Conservation (phyloP, 2,329 filamentous ascomycete genomes). For the Ceratocystiopsis brevicomis region DNA sequence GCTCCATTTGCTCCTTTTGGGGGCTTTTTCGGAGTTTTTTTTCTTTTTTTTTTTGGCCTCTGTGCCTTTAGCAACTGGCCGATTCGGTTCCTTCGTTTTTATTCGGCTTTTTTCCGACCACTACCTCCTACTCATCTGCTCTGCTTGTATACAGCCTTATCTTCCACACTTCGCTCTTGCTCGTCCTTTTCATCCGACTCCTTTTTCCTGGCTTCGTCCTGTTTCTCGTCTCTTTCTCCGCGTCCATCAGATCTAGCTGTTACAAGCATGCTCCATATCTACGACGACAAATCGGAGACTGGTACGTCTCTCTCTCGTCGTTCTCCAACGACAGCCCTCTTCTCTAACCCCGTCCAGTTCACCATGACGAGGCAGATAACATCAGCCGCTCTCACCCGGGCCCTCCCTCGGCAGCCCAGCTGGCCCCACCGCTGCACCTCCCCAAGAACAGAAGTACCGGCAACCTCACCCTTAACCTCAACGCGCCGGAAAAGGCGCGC, state of each 20-base stretch:
- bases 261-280: conserved; percentile 26
- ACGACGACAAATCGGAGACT: conserved; percentile 23
- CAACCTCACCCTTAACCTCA: conserved; percentile 32
- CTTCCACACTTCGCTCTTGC: too few species aligned
- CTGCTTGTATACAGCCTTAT: too few species aligned
- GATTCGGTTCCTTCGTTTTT: too few species aligned
- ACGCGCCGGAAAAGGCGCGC: conserved; percentile 37
- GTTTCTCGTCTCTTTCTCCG: too few species aligned
- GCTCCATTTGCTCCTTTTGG: too few species aligned
- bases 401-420: conserved; percentile 22
- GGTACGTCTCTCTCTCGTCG: conserved; percentile 13
- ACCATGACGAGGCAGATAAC: conserved; percentile 16
- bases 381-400: neutral
- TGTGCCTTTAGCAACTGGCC: too few species aligned
- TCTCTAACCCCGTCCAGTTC: neutral
- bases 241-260: neutral
- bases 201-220: too few species aligned
- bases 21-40: too few species aligned
- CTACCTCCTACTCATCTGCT: too few species aligned
- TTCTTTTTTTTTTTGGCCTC: too few species aligned
- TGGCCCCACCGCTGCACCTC: conserved; percentile 29
- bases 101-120: too few species aligned
- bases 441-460: conserved; percentile 49
- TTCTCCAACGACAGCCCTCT: neutral
- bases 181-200: too few species aligned